phyloP scores from a whole-genome alignment of 768 basidiomycete genomes.

The Favolaschia claudopus region DNA sequence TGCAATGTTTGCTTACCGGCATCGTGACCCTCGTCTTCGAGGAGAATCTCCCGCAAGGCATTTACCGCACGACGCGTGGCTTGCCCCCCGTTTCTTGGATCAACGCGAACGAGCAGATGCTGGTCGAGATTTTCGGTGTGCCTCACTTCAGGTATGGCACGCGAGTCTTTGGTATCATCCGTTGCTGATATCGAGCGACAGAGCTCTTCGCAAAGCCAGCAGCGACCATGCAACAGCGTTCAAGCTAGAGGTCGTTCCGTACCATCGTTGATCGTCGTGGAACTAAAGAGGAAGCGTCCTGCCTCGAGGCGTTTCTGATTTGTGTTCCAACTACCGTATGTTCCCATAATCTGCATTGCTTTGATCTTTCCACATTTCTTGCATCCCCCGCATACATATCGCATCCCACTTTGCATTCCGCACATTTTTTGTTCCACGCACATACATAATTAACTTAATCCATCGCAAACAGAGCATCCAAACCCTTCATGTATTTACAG shows the following conservation, averaged over 20 bases:
- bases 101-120: constrained; percentile 67
- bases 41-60: constrained; percentile 73
- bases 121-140: constrained; percentile 78
- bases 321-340: constrained; percentile 29
- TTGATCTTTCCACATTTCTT: constrained; percentile 31
- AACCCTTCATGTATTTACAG: constrained; percentile 24
- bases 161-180: neutral
- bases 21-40: constrained; percentile 77
- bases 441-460: constrained; percentile 32
- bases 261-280: constrained; percentile 36
- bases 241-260: constrained; percentile 72
- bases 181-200: neutral
- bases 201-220: constrained; percentile 73
- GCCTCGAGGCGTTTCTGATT: constrained; percentile 38
- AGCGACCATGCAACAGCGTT: constrained; percentile 74
- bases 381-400: constrained; percentile 15
- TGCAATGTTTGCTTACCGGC: constrained; percentile 79
- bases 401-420: constrained; percentile 15
- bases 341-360: constrained; percentile 38
- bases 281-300: constrained; percentile 26
- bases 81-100: constrained; percentile 84
- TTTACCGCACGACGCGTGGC: constrained; percentile 79
- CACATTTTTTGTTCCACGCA: constrained; percentile 18
- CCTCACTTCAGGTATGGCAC: constrained; percentile 60
- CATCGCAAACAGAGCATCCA: constrained; percentile 16